These are phyloP conservation scores for Magnusiomyces ingens DNA, from an alignment of 1,139 yeast species.

Conservation along the genomic window DNA sequence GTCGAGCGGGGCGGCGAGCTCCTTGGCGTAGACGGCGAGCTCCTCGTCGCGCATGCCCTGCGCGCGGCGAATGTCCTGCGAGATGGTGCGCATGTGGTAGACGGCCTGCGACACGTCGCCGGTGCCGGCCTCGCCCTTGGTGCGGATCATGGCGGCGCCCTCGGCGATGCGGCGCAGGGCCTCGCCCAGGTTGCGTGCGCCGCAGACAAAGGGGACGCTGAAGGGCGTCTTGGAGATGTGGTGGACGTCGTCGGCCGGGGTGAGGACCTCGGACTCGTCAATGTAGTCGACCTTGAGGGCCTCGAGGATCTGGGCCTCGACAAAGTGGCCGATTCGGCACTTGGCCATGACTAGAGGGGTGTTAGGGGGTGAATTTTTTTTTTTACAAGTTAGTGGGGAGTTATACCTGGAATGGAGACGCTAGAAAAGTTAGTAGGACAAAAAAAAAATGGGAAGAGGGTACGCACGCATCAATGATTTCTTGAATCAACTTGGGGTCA, in stretches of 20 bases:
- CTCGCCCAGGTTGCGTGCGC: slow-evolving; percentile 78
- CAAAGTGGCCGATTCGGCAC: slow-evolving; percentile 78
- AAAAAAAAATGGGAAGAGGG: neutral
- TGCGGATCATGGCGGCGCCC: slow-evolving; percentile 85
- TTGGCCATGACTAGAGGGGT: slow-evolving; percentile 63
- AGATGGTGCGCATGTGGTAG: slow-evolving; percentile 59
- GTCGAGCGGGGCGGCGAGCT: slow-evolving; percentile 54
- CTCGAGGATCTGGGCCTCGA: slow-evolving; percentile 76
- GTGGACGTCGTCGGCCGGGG: slow-evolving; percentile 67
- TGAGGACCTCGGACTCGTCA: slow-evolving; percentile 76
- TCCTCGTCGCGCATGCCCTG: slow-evolving; percentile 41
- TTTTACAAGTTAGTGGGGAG: neutral
- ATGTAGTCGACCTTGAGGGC: slow-evolving; percentile 72
- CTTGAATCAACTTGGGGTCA: slow-evolving; percentile 74
- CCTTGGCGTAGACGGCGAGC: slow-evolving; percentile 47
- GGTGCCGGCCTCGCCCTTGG: slow-evolving; percentile 88
- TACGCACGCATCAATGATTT: slow-evolving; percentile 54
- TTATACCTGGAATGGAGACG: slow-evolving; percentile 31
- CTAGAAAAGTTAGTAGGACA: slow-evolving; percentile 9
- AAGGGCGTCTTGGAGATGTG: slow-evolving; percentile 60
- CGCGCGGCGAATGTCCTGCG: slow-evolving; percentile 48
- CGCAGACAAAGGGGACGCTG: slow-evolving; percentile 80
- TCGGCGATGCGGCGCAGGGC: slow-evolving; percentile 75
- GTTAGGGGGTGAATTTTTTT: too few species aligned
- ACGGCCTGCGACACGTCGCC: slow-evolving; percentile 89